Base-by-base conservation (phyloP, 495 filamentous ascomycete species). In the Gamarada debralockiae region DNA sequence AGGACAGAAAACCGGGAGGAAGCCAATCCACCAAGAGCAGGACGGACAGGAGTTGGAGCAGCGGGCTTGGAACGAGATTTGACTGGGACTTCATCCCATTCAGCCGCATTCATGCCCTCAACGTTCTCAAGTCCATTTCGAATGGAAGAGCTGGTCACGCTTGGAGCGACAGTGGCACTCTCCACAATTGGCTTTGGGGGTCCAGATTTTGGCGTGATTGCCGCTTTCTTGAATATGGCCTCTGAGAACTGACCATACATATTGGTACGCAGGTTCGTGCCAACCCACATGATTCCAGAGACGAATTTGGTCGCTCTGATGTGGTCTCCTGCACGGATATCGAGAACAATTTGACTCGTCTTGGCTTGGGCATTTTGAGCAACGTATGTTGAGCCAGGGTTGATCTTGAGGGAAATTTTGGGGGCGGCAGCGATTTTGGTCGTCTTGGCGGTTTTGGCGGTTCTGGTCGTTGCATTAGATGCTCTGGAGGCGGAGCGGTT, bases 281-380 rank as follows among this genome's bases (percentile, higher is more conserved):
- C 56, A 12, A 21, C 24, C 15, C 54, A 39, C 17, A 52, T 48
- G 10, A 45, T 51, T 5, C 56, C 60, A 24, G 51, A 56, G 0
- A 63, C 60, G 44, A 50, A 42, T 37, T 53, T 63, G n/a, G 51
- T 22, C 12, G 57, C 33, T 31, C 44, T 56, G 50, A 63, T 57
- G 8, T 47, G 43, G 27, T 63, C 56, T 2, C 60, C 56, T 15
- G 40, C 42, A 2, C 18, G 48, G 25, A 63, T 47, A 21, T 63
- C 56, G 9, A 59, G 50, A 3, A 21, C 17, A 15, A 3, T 23
- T 8, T 20, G 37, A 34, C 4, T 29, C 10, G 27, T 29, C 13
- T 46, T 47, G 3, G 18, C 9, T 12, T 18, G 17, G 27, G 15
- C 14, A 34, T 27, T 54, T 31, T 59, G 60, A 15, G 60, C 60